Evolutionary conservation across 441 rosid genomes (phyloP).

Genomic region (Metrosideros polymorpha): DNA sequence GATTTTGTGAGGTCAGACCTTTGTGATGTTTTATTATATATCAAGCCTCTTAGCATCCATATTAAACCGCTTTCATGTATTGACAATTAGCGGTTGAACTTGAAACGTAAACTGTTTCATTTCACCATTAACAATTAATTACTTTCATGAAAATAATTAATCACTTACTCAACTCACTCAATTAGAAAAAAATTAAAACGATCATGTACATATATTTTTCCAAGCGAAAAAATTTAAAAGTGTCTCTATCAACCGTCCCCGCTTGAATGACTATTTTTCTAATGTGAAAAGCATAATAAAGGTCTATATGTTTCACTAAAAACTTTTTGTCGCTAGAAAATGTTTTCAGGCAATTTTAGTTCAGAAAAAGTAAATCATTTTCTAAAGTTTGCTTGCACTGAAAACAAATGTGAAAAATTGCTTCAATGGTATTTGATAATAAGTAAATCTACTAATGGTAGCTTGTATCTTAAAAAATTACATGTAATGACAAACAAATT

Average conservation of each 20-base stretch:
- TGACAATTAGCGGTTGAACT: not conserved
- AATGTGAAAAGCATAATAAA: too few relatives aligned
- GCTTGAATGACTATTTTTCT: not conserved
- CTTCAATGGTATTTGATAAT: too few relatives aligned
- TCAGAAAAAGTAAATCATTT: too few relatives aligned
- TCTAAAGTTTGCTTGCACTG: too few relatives aligned
- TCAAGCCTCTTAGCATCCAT: not conserved
- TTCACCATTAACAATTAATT: not conserved
- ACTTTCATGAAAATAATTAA: not conserved
- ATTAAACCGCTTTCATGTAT: not conserved
- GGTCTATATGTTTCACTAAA: too few relatives aligned
- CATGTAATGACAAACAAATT: too few relatives aligned
- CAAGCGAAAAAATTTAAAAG: not conserved
- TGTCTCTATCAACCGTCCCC: not conserved
- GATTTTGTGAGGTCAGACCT: not conserved
- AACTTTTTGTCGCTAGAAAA: too few relatives aligned
- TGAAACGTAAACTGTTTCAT: not conserved
- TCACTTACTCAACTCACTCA: too few relatives aligned
- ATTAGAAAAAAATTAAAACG: not conserved
- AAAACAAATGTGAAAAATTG: too few relatives aligned
- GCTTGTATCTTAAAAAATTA: too few relatives aligned
- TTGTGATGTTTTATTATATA: not conserved
- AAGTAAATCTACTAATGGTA: too few relatives aligned
- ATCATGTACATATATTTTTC: not conserved
- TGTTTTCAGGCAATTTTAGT: too few relatives aligned